A percentile compares a stretch with the other conserved stretches of the same genome.
phyloP scores from a whole-genome alignment of 1,139 yeast genomes.

The Saccharomycopsis hybrid region DNA sequence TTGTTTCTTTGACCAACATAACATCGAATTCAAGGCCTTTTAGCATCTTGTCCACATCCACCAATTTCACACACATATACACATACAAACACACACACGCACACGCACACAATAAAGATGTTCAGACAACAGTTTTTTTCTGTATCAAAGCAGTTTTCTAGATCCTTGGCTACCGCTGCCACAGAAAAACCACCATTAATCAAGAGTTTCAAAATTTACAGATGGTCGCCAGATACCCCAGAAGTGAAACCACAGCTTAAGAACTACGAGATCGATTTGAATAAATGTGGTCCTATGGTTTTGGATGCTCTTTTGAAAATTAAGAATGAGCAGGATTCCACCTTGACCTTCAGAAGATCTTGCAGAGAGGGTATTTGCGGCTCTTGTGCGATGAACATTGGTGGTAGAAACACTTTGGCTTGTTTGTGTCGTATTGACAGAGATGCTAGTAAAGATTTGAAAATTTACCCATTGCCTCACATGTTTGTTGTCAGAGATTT shows the following conservation, averaged over 20 bases:
- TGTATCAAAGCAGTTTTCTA: slow-evolving; percentile 11
- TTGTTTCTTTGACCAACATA: no score
- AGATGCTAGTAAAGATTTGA: slow-evolving; percentile 65
- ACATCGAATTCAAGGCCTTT: no score
- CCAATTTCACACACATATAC: no score
- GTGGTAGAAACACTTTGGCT: slow-evolving; percentile 94
- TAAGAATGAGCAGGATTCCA: slow-evolving; percentile 93
- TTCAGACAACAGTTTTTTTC: no score
- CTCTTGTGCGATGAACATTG: slow-evolving; percentile 99
- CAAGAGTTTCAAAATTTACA: slow-evolving; percentile 86
- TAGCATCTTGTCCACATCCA: no score
- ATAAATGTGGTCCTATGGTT: slow-evolving; percentile 96
- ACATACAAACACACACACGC: no score
- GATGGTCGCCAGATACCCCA: slow-evolving; percentile 99
- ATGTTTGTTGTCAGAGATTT: slow-evolving; percentile 96
- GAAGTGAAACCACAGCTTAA: slow-evolving; percentile 86
- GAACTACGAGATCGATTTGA: slow-evolving; percentile 76
- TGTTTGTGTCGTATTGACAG: slow-evolving; percentile 92
- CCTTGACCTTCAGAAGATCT: slow-evolving; percentile 94
- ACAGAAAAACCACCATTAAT: slow-evolving; percentile 42
- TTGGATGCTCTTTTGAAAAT: slow-evolving; percentile 91
- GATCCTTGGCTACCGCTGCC: slow-evolving; percentile 25
- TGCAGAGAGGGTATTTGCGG: slow-evolving; percentile 99
- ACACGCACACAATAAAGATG: no score
- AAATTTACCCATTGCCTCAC: slow-evolving; percentile 96